Base-by-base conservation (phyloP, 768 basidiomycete genomes). In the Tylopilus balloui region DNA sequence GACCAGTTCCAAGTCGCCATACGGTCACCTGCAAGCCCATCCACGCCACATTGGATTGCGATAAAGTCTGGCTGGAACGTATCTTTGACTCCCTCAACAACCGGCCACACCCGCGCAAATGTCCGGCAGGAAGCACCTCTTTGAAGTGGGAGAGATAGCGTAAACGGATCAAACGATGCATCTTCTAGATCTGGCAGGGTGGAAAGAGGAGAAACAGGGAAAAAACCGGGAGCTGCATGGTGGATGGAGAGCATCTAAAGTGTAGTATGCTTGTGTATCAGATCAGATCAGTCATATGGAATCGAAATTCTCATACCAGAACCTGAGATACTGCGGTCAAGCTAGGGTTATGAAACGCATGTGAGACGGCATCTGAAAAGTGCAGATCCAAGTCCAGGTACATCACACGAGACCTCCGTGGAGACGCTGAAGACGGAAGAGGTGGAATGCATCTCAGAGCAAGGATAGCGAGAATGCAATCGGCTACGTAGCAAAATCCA, bases 401-500 rank as follows among this genome's bases (percentile, higher is more conserved):
- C 80, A 97, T 82, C 11, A 93, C 76, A 3, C 87, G 79, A 1
- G 79, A 73, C 52, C 76, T 78, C 47, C 68, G 62, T 25, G 51
- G 42, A 15, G 63, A 36, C n/a, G 59, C 23, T 17, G 46, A 20
- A 38, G 50, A 45, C 42, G 58, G 47, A 27, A 29, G 46, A 44
- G 62, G 54, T 1, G 58, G 55, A 6, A 69, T 52, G 17, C 74
- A 74, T 54, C 79, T 82, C 36, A 96, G 75, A 4, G 78, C 71
- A 48, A 94, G 77, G 50, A 96, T 82, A 1, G 86, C 86, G 1
- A 97, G 77, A 10, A 92, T 78, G 47, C 86, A 83, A 62, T 97
- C 94, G 2, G 91, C 88, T 19, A 97, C 87, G 62, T 96, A 98
- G 72, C 94, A 98, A 68, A 89, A 98, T 0, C 94, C 94, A 4